phyloP scores from a whole-genome alignment of 352 stramenopile species.

The Globisporangium cystogenes region DNA sequence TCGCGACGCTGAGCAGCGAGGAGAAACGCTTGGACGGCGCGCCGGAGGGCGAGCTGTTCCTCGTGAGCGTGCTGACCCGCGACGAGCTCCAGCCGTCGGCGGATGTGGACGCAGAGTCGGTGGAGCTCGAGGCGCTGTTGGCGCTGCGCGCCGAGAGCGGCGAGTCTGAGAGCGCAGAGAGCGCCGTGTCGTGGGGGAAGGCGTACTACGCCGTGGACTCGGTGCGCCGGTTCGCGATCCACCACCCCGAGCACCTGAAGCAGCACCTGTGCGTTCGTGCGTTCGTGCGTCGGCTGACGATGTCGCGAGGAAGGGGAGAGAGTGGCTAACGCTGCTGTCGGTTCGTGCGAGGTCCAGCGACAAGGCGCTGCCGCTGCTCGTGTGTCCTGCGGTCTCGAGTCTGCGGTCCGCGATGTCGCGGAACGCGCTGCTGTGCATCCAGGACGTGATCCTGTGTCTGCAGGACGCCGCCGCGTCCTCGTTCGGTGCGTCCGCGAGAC shows the following conservation, averaged over 20 bases:
- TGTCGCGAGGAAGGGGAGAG: neutral
- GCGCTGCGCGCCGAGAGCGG: conserved; percentile 7
- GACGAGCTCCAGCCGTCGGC: conserved; percentile 36
- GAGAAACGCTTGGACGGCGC: conserved; percentile 39
- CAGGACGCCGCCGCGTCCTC: conserved; percentile 17
- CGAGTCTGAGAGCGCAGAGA: neutral
- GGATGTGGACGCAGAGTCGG: conserved; percentile 22
- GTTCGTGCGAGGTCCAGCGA: neutral
- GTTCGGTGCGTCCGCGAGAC: conserved; percentile 25
- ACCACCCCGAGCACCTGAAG: conserved; percentile 24
- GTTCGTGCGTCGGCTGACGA: too few relatives aligned
- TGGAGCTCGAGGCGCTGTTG: conserved; percentile 31
- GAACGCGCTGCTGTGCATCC: conserved; percentile 61
- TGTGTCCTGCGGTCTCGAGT: conserved; percentile 51
- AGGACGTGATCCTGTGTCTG: conserved; percentile 43
- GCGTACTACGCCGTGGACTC: conserved; percentile 41
- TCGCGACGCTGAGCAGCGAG: conserved; percentile 20
- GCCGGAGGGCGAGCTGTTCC: conserved; percentile 50
- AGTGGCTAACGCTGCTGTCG: neutral
- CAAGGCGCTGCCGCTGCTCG: conserved; percentile 22
- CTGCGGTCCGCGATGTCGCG: conserved; percentile 58
- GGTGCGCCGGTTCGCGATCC: conserved; percentile 30
- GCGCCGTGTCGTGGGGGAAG: conserved; percentile 25
- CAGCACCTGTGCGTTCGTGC: conserved; percentile 24
- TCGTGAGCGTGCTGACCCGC: conserved; percentile 41